phyloP scores from a whole-genome alignment of 1,284 basidiomycete genomes.

The Microbotryum scabiosae region DNA sequence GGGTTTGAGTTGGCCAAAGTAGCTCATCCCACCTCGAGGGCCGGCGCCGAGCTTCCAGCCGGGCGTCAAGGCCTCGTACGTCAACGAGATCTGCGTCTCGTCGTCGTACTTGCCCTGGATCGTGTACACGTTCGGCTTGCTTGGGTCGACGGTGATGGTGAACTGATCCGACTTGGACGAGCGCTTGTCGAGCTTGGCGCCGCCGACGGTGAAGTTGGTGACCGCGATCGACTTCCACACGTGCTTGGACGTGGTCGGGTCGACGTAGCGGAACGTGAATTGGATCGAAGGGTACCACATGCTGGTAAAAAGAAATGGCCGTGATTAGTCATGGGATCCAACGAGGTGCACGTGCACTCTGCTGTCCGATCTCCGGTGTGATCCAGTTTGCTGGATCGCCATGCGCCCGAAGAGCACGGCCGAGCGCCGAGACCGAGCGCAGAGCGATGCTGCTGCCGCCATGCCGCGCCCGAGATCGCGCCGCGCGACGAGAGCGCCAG shows the following conservation, averaged over 20 bases:
- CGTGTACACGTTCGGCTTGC: slow-evolving; percentile 57
- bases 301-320: slow-evolving; percentile 41
- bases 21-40: slow-evolving; percentile 76
- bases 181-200: slow-evolving; percentile 57
- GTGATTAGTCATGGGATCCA: slow-evolving; percentile 25
- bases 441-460: too few species aligned
- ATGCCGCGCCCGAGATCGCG: too few species aligned
- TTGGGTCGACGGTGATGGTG: slow-evolving; percentile 54
- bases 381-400: too few species aligned
- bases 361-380: too few species aligned
- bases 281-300: slow-evolving; percentile 92
- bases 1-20: slow-evolving; percentile 57
- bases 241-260: slow-evolving; percentile 64
- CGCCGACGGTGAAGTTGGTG: slow-evolving; percentile 68
- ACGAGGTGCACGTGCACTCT: too few species aligned
- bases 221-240: slow-evolving; percentile 88
- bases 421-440: too few species aligned
- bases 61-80: slow-evolving; percentile 61
- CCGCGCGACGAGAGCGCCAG: too few species aligned
- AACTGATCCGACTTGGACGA: slow-evolving; percentile 86
- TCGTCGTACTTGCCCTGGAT: slow-evolving; percentile 72
- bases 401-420: too few species aligned
- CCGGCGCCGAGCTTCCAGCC: slow-evolving; percentile 92
- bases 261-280: slow-evolving; percentile 84
- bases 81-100: slow-evolving; percentile 72